phyloP scores from a whole-genome alignment of 495 filamentous ascomycete species.

The Trichoderma gamsii region DNA sequence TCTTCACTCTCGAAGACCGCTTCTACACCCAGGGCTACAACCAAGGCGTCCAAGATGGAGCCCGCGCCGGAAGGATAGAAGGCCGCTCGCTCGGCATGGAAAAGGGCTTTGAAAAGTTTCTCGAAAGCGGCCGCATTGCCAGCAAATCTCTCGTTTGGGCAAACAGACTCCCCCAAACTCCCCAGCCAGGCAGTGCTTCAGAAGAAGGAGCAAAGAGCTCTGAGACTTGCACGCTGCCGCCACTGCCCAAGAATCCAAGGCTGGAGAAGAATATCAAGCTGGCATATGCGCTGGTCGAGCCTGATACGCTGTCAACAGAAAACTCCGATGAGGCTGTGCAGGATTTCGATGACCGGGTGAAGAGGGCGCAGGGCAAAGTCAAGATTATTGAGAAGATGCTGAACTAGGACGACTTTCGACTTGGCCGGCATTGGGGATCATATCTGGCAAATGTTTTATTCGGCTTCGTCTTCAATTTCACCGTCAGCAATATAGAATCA shows the following conservation, averaged over 20 bases:
- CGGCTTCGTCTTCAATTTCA: background rate
- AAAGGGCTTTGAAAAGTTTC: conserved; percentile 88
- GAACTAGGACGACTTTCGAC: background rate
- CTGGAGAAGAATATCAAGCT: conserved; percentile 65
- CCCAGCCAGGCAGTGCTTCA: conserved; percentile 20
- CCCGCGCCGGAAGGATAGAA: conserved; percentile 74
- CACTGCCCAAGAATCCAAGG: conserved; percentile 54
- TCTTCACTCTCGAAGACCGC: conserved; percentile 72
- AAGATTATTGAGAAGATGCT: conserved; percentile 73
- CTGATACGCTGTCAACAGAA: conserved; percentile 64
- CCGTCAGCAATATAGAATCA: background rate
- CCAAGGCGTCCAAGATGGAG: conserved; percentile 69
- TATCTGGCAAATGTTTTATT: no score
- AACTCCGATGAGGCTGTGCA: conserved; percentile 81
- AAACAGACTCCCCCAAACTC: conserved; percentile 29
- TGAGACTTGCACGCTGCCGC: conserved; percentile 30
- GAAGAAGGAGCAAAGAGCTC: conserved; percentile 22
- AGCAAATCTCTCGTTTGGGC: conserved; percentile 82
- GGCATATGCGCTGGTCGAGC: conserved; percentile 70
- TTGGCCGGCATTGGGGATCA: background rate
- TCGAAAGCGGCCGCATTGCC: conserved; percentile 70
- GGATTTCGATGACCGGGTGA: conserved; percentile 78
- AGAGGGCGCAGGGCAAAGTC: conserved; percentile 68
- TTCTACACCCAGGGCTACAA: conserved; percentile 83
- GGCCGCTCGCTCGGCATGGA: conserved; percentile 85